These are phyloP conservation scores for Naganishia antarctica DNA, from an alignment of 768 basidiomycete species.

Conservation along the genomic window DNA sequence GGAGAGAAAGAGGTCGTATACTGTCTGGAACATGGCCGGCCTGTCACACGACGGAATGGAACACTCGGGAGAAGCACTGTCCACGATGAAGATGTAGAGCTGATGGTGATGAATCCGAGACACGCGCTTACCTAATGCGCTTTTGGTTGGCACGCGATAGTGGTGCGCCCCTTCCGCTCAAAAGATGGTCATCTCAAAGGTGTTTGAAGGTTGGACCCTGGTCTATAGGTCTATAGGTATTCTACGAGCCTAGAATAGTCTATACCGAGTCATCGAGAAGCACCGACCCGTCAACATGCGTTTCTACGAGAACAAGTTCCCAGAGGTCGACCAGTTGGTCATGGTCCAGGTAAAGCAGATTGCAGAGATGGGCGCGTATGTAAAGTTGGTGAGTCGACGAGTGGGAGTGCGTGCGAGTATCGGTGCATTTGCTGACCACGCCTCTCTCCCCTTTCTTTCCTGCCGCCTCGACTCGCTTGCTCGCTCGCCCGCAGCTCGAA, in stretches of 20 bases:
- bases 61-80: neutral
- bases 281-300: constrained; percentile 58
- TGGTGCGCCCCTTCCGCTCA: neutral
- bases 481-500: constrained; percentile 63
- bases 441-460: neutral
- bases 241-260: too few species aligned
- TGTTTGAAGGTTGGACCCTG: too few species aligned
- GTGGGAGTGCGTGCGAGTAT: too few species aligned
- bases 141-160: neutral
- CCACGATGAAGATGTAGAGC: neutral
- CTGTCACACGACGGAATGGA: neutral
- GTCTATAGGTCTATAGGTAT: neutral
- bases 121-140: too few species aligned
- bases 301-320: constrained; percentile 88
- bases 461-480: neutral
- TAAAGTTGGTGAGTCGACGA: constrained; percentile 88
- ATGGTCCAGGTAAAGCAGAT: constrained; percentile 99
- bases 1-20: constrained; percentile 10
- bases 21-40: neutral
- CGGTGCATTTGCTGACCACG: too few species aligned
- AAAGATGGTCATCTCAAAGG: neutral
- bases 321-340: constrained; percentile 84
- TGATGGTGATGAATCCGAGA: neutral
- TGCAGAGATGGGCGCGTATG: constrained; percentile 99
- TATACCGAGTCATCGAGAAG: too few species aligned